Evolutionary conservation across 2,329 filamentous ascomycete species (phyloP).

Genomic region (Plectosphaerella cucumerina): DNA sequence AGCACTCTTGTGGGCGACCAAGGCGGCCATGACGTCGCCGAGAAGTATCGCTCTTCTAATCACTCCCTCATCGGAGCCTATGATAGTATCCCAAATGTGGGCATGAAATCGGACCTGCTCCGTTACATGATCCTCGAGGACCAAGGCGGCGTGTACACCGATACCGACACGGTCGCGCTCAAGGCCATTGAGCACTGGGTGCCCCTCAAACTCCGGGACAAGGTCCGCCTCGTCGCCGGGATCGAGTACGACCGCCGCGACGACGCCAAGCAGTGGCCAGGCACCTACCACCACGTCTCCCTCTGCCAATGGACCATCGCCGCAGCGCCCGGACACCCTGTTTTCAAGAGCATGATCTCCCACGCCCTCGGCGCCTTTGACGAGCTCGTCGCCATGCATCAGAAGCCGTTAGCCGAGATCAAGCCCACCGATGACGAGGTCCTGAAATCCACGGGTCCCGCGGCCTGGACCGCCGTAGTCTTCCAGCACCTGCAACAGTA

Average conservation of each 20-base stretch:
- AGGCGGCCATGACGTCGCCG: slow-evolving; percentile 18
- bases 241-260: slow-evolving; percentile 26
- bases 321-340: slow-evolving; percentile 23
- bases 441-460: slow-evolving; percentile 25
- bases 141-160: slow-evolving; percentile 46
- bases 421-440: slow-evolving; percentile 20
- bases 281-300: slow-evolving; percentile 23
- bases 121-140: slow-evolving; percentile 20
- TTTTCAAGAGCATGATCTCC: slow-evolving; percentile 20
- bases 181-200: slow-evolving; percentile 37
- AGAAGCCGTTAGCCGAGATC: slow-evolving; percentile 4
- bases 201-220: slow-evolving; percentile 12
- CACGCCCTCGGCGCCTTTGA: slow-evolving; percentile 17
- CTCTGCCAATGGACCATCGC: slow-evolving; percentile 32
- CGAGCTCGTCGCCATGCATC: slow-evolving; percentile 6
- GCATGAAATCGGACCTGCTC: slow-evolving; percentile 23
- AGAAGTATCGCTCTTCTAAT: slow-evolving; percentile 7
- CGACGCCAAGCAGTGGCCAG: slow-evolving; percentile 16
- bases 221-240: slow-evolving; percentile 21
- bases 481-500: slow-evolving; percentile 18
- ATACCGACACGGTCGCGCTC: slow-evolving; percentile 56
- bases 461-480: slow-evolving; percentile 26
- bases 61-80: slow-evolving; percentile 16
- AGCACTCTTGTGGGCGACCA: slow-evolving; percentile 19
- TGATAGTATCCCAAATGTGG: slow-evolving; percentile 18